Evolutionary conservation across 129 eudicot genomes (phyloP), one percentile per base, ranked within the genome.

Genomic region (Helichrysum umbraculigerum): DNA sequence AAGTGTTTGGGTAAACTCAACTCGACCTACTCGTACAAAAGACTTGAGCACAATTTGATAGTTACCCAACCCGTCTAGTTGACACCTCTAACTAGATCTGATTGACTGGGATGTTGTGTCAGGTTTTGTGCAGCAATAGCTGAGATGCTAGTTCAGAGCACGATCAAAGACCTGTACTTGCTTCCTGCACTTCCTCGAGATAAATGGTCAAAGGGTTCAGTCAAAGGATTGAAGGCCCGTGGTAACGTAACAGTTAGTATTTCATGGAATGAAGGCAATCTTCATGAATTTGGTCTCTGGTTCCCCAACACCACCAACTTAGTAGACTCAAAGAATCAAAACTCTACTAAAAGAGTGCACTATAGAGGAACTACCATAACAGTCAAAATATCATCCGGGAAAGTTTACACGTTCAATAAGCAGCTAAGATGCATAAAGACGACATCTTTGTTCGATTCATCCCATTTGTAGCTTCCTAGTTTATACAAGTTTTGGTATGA

Each of bases 111-210:
- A 15, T 56, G 58, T 73, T 30, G 64, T 70, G 32, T 41, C 79
- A 90, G 96, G 15, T 93, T 93, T 66, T 85, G 87, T 78, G 95
- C 96, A 66, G 96, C 98, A 41, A 66, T 93, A 69, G 87, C 96
- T 25, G 98, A 93, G 81, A 93, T 93, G 96, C 92, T 93, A 62
- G 92, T 93, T 64, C 96, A 93, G 77, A 93, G 98, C 87, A 88
- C 88, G 1, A 64, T 76, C 34, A 83, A 83, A 72, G 96, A 93
- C 84, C 74, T 93, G 56, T 86, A 86, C 87, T 82, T 90, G 78
- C 91, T 93, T 37, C 98, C 98, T 21, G 98, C 98, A 67, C 91
- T 93, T 57, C 98, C 98, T 28, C 76, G 85, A 11, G 90, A 88
- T 58, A 90, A 90, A 81, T 93, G 98, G 98, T 60, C 90, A 9